phyloP scores from a whole-genome alignment of 495 filamentous ascomycete species.

The Letharia lupina region DNA sequence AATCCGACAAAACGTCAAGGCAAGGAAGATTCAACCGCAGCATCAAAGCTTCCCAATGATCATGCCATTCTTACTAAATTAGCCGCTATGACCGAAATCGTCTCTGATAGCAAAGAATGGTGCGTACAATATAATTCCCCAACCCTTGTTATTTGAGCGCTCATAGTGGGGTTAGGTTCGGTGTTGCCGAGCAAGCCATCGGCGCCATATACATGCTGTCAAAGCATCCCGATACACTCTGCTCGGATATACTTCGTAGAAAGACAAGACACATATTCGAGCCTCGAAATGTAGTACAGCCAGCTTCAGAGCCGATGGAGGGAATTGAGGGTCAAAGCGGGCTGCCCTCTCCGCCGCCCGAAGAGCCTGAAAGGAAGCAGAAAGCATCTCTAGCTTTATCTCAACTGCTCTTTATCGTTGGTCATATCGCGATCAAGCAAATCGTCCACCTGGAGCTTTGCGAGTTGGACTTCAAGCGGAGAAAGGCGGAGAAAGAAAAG shows the following conservation, averaged over 20 bases:
- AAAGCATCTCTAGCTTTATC: conserved; percentile 68
- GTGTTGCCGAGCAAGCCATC: conserved; percentile 95
- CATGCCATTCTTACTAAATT: conserved; percentile 77
- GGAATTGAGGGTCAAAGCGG: conserved; percentile 31
- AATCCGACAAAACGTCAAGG: conserved; percentile 71
- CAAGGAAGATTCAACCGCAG: conserved; percentile 57
- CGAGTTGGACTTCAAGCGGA: conserved; percentile 93
- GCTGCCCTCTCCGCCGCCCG: conserved; percentile 30
- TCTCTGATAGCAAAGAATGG: conserved; percentile 90
- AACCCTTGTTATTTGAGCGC: background rate
- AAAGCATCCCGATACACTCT: conserved; percentile 88
- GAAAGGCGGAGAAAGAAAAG: conserved; percentile 92
- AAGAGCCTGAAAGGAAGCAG: conserved; percentile 36
- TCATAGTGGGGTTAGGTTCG: conserved; percentile 37
- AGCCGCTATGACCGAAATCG: conserved; percentile 73
- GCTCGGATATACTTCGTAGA: conserved; percentile 80
- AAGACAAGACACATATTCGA: conserved; percentile 80
- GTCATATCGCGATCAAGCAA: conserved; percentile 95
- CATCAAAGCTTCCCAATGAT: conserved; percentile 79
- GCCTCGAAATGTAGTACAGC: conserved; percentile 29
- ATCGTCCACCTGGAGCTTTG: conserved; percentile 99
- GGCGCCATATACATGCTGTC: conserved; percentile 92
- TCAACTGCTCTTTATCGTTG: conserved; percentile 90
- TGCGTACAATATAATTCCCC: conserved; percentile 31
- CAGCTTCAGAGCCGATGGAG: conserved; percentile 28